Conservation (phyloP, 495 filamentous ascomycete species). For the Hypoxylon perforatum region DNA sequence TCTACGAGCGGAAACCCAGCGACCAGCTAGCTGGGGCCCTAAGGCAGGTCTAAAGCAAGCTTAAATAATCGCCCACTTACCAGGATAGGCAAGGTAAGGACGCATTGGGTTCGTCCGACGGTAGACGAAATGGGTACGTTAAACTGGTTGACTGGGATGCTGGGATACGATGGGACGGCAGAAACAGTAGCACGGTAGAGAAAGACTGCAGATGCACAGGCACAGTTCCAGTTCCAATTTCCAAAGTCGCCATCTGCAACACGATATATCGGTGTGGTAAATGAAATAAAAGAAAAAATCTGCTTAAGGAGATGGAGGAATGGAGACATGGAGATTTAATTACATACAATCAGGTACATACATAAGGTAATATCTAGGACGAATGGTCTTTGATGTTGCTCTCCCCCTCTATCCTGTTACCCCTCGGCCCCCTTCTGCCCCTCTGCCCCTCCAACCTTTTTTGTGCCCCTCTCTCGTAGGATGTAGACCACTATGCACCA, state of each 20-base stretch:
- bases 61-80: slow-evolving; percentile 43
- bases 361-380: slow-evolving; percentile 36
- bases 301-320: slow-evolving; percentile 4
- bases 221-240: no score
- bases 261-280: slow-evolving; percentile 7
- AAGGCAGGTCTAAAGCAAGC: slow-evolving; percentile 35
- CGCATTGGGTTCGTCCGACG: neutral
- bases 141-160: no score
- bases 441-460: slow-evolving; percentile 7
- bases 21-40: slow-evolving; percentile 37
- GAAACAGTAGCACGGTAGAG: no score
- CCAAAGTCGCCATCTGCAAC: no score
- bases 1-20: slow-evolving; percentile 26
- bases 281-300: slow-evolving; percentile 1
- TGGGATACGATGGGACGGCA: no score
- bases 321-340: no score
- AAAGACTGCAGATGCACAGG: no score
- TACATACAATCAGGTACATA: slow-evolving; percentile 27
- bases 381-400: no score
- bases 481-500: slow-evolving; percentile 8
- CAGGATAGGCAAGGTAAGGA: slow-evolving; percentile 29
- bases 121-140: no score
- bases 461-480: slow-evolving; percentile 30
- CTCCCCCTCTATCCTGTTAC: no score
- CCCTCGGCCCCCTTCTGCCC: slow-evolving; percentile 21